phyloP scores from a whole-genome alignment of 257 asterid species.

The Paraleonurus japonicus region DNA sequence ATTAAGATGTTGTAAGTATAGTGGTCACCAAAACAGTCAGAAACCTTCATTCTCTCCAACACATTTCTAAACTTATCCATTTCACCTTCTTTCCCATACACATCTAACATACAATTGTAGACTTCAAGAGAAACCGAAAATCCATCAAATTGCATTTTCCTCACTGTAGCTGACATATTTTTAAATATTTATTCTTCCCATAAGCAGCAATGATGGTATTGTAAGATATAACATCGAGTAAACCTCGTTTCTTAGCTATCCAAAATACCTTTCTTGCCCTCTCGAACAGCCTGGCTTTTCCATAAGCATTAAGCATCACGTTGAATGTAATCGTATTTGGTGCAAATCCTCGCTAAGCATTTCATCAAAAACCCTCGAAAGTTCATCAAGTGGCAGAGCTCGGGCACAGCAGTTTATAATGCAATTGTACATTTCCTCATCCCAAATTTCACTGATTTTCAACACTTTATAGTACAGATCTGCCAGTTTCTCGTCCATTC shows the following conservation, averaged over 20 bases:
- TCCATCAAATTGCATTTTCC: slow-evolving; percentile 75
- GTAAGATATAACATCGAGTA: slow-evolving; percentile 71
- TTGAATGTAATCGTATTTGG: slow-evolving; percentile 73
- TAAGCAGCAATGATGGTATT: slow-evolving; percentile 86
- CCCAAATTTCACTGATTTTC: slow-evolving; percentile 66
- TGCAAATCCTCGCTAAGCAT: slow-evolving; percentile 70
- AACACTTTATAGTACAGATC: slow-evolving; percentile 62
- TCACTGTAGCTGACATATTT: slow-evolving; percentile 73
- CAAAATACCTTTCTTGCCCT: slow-evolving; percentile 63
- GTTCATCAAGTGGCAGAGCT: slow-evolving; percentile 89
- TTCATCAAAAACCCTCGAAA: slow-evolving; percentile 73
- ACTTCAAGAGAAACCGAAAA: slow-evolving; percentile 87
- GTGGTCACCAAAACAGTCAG: slow-evolving; percentile 53
- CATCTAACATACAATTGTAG: slow-evolving; percentile 88
- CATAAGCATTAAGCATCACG: slow-evolving; percentile 75
- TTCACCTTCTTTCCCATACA: slow-evolving; percentile 87
- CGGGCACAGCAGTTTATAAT: slow-evolving; percentile 83
- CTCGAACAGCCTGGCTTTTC: slow-evolving; percentile 70
- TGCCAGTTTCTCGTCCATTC: slow-evolving; percentile 55
- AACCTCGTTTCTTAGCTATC: slow-evolving; percentile 71
- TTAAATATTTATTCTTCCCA: slow-evolving; percentile 63
- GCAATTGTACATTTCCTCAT: slow-evolving; percentile 90
- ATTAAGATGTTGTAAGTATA: slow-evolving; percentile 77
- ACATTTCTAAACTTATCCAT: slow-evolving; percentile 80
- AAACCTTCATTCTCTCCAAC: slow-evolving; percentile 72